A percentile compares a stretch with the other conserved stretches of the same genome.
Evolutionary conservation across 345 rosid species (phyloP).

Genomic region (Corymbia maculata): DNA sequence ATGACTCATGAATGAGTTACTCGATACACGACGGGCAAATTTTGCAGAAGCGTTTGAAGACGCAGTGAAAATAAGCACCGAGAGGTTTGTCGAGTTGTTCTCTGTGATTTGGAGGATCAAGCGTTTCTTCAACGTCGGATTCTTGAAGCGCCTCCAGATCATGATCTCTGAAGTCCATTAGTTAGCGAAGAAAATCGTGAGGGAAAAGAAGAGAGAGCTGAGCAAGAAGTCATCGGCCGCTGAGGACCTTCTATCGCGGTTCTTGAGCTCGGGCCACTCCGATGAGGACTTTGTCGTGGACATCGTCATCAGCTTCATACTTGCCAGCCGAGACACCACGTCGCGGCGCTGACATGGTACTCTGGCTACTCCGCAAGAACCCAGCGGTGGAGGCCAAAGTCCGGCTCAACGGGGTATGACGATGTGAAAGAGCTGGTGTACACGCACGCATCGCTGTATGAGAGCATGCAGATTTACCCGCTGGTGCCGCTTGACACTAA

Average conservation of each 20-base stretch:
- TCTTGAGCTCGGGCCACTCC: background rate
- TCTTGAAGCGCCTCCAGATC: background rate
- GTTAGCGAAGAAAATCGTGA: constrained; percentile 29
- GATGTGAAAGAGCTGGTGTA: constrained; percentile 34
- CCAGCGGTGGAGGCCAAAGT: constrained; percentile 18
- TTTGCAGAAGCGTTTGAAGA: background rate
- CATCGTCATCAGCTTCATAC: constrained; percentile 30
- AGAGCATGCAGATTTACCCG: constrained; percentile 38
- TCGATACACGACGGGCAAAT: background rate
- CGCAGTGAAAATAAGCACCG: background rate
- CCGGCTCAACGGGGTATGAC: background rate
- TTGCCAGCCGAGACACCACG: constrained; percentile 46
- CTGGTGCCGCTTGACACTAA: constrained; percentile 31
- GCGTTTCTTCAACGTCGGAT: background rate
- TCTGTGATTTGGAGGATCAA: constrained; percentile 6
- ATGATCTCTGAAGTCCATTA: constrained; percentile 9
- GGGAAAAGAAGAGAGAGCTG: constrained; percentile 24
- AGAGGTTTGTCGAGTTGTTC: background rate
- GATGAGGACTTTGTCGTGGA: constrained; percentile 36
- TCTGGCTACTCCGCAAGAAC: constrained; percentile 24
- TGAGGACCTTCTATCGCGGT: constrained; percentile 29
- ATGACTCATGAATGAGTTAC: background rate
- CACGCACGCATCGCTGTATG: constrained; percentile 36
- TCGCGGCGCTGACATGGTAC: constrained; percentile 28
- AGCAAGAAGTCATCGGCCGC: constrained; percentile 11